Base-by-base conservation (phyloP, 2,329 filamentous ascomycete genomes). In the Colletotrichum phormii region DNA sequence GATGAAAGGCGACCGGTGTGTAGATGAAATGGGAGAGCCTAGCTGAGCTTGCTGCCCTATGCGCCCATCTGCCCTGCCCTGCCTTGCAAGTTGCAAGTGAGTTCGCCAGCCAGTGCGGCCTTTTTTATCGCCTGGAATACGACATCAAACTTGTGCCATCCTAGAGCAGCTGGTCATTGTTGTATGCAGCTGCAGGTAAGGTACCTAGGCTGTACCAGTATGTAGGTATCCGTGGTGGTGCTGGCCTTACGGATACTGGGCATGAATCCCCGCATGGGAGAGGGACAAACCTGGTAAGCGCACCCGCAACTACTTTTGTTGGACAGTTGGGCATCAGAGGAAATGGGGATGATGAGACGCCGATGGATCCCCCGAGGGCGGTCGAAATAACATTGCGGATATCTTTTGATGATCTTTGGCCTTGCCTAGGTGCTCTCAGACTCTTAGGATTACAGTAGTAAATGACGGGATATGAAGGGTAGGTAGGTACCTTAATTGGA, bases 271-370 rank as follows among this genome's bases (percentile, higher is more conserved):
- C 33, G 22, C 26, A 31, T 37, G 33, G 18, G 35, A 62, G 37
- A 62, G 59, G 49, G 61, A 37, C 22, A 7, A 64, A 31, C 62
- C 51, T 24, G 51, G 61, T 29, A 64, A 26, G 46, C 46, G 62
- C 62, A 42, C 37, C 62, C 62, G 62, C 51, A 64, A 15, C 53
- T 18, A 42, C 26, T 26, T 29, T 64, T 55, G 62, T 64, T 55
- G 62, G 62, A 51, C 51, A 64, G 62, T 64, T 55, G 62, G 62
- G 62, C 62, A 64, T 57, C 62, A 64, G 51, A 64, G 24, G 24
- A 31, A 18, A 64, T 54, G 51, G 35, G n/a, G 33, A 57, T 42
- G 29, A 53, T 35, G 46, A 26, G 46, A 63, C 31, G 61, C 61
- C 13, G 33, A 63, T 37, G 61, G 61, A 31, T n/a, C 46, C n/a